Evolutionary conservation across 805 yeast genomes (phyloP), one percentile per base, ranked within the genome.

Genomic region (Henningerozyma blattae): DNA sequence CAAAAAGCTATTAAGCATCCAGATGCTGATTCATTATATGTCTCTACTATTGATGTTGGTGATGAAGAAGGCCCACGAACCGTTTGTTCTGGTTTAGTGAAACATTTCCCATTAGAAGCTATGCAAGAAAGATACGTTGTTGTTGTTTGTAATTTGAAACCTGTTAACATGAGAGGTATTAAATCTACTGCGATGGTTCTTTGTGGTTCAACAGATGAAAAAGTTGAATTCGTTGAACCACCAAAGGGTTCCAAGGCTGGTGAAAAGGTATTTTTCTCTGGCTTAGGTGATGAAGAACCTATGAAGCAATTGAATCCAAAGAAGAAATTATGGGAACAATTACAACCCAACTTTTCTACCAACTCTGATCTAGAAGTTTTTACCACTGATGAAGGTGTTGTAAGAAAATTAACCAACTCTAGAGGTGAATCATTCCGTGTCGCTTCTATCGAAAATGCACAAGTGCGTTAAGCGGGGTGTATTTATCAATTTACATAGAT

Each of bases 11-110:
- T 83, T 53, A 84, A 83, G 60, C 99, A 91, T 65, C 98, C 98
- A 42, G 89, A 91, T 59, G 99, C 99, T 24, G 99, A 91, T 62
- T 71, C 95, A 2, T 68, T 91, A 50, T 91, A 91, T 58, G 95
- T 91, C 37, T 91, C 97, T 19, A 91, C 98, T 34, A 91, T 91
- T 50, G 84, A 93, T 43, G 77, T 83, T 68, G 99, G 98, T 46
- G 99, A 91, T 50, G 87, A 69, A 42, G 95, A 84, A 57, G 94
- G 93, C 39, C 98, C 99, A 54, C 77, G 99, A 68, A 91, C 97
- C 20, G 94, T 91, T 37, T 91, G 98, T 67, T 84, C 95, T 10
- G 99, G 99, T 47, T 70, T 91, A 51, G 96, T 86, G 42, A 84
- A 84, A 47, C 76, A 82, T 62, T 70, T 83, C 55, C 77, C 94